Percentiles rank a stretch among this genome's conserved stretches.
Evolutionary conservation across 1,284 basidiomycete genomes (phyloP).

Genomic region (Kalmanozyma brasiliensis): DNA sequence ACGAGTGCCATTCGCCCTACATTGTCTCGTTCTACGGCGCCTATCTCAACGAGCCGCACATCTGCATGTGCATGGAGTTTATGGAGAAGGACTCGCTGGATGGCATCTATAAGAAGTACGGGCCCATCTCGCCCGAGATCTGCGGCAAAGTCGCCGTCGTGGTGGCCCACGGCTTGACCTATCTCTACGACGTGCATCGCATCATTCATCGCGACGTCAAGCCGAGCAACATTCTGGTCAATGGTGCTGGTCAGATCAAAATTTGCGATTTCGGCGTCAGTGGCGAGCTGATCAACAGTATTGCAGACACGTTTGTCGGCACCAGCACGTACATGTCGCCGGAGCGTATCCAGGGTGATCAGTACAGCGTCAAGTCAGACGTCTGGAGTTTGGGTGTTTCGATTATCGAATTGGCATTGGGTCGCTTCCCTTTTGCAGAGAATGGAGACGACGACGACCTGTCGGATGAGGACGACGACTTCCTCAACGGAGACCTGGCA

Average conservation of each 20-base stretch:
- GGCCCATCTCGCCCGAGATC: slow-evolving; percentile 86
- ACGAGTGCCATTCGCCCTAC: slow-evolving; percentile 90
- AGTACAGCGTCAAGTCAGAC: slow-evolving; percentile 96
- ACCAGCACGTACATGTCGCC: slow-evolving; percentile 99
- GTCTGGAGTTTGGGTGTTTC: slow-evolving; percentile 97
- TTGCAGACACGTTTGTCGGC: slow-evolving; percentile 98
- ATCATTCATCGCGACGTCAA: slow-evolving; percentile 99
- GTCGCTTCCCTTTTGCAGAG: slow-evolving; percentile 83
- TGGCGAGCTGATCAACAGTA: slow-evolving; percentile 97
- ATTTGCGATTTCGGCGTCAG: slow-evolving; percentile 99
- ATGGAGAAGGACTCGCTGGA: slow-evolving; percentile 85
- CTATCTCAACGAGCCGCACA: slow-evolving; percentile 93
- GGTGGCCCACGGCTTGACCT: slow-evolving; percentile 92
- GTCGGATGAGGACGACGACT: slow-evolving; percentile 27
- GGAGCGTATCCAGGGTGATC: slow-evolving; percentile 96
- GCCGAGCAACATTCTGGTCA: slow-evolving; percentile 95
- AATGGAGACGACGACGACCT: slow-evolving; percentile 34
- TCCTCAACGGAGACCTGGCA: slow-evolving; percentile 43
- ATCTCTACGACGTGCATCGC: slow-evolving; percentile 98
- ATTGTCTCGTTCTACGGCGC: slow-evolving; percentile 98
- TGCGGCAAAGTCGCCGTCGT: slow-evolving; percentile 89
- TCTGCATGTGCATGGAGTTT: slow-evolving; percentile 98
- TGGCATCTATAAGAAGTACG: slow-evolving; percentile 91
- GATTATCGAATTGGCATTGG: slow-evolving; percentile 90
- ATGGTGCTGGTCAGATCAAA: slow-evolving; percentile 93